Conservation (phyloP, 1,284 basidiomycete genomes). For the Coriolopsis trogii region DNA sequence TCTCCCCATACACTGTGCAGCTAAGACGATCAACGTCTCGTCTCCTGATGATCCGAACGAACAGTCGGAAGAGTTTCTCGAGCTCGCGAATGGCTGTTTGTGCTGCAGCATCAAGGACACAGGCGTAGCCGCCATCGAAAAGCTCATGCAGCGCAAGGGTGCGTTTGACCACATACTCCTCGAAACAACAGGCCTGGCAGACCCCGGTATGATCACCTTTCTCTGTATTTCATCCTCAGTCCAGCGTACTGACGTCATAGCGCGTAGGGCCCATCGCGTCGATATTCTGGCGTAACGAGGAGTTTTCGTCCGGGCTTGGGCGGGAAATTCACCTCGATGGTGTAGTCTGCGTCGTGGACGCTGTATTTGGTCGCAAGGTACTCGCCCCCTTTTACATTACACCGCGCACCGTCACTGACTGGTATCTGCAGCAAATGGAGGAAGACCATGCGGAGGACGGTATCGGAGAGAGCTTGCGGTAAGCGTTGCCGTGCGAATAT, state of each 20-base stretch:
- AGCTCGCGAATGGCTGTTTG: conserved; percentile 90
- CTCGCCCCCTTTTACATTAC: too few species aligned
- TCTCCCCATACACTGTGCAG: conserved; percentile 39
- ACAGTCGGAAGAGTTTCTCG: conserved; percentile 78
- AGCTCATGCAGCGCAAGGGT: conserved; percentile 80
- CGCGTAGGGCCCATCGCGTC: conserved; percentile 82
- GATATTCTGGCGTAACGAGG: conserved; percentile 93
- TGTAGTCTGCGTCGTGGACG: conserved; percentile 91
- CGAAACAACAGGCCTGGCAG: conserved; percentile 92
- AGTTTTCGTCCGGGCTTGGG: conserved; percentile 72
- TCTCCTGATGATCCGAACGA: conserved; percentile 67
- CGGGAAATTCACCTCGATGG: conserved; percentile 83
- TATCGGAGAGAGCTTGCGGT: conserved; percentile 81
- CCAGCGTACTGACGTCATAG: not conserved
- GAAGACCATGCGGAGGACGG: conserved; percentile 70
- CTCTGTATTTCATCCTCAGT: not conserved
- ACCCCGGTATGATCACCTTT: conserved; percentile 66
- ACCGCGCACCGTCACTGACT: too few species aligned
- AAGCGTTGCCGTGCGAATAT: conserved; percentile 14
- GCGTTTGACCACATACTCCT: conserved; percentile 92
- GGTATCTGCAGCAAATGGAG: conserved; percentile 71
- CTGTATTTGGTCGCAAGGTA: conserved; percentile 81
- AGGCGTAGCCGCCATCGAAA: conserved; percentile 90
- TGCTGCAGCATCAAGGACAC: conserved; percentile 95
- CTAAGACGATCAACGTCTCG: conserved; percentile 77